Base-by-base conservation (phyloP, 164 flowering plant species). In the Brasenia schreberi region DNA sequence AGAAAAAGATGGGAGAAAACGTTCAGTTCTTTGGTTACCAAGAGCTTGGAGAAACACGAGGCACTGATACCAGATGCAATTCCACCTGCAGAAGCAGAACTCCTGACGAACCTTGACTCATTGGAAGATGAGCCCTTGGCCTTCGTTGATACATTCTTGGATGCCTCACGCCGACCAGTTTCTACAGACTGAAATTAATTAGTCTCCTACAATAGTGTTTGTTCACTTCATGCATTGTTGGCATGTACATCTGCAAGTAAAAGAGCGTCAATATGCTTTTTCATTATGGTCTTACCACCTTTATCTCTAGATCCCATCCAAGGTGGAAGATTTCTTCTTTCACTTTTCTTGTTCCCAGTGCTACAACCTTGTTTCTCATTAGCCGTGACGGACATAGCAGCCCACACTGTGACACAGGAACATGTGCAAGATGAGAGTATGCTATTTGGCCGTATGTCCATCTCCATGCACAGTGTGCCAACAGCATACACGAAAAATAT, bases 261-360 rank as follows among this genome's bases (percentile, higher is more conserved):
- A 59, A 62, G 49, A 9, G 7, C 16, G 56, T 49, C 56, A 49
- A 49, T 14, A 49, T 49, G 27, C 27, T 23, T 66, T 76, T 63
- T 53, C 39, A 33, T 33, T 68, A 10, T 43, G 63, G 43, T 59
- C 71, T 64, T 68, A 5, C 5, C 23, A 18, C 61, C 75, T 5
- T 72, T 66, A 6, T 70, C 81, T 65, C 74, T 79, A 43, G 84
- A 73, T 72, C 83, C 77, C 91, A 85, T 88, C 95, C 91, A 91
- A 5, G 91, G 78, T 12, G 97, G 95, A 69, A 85, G 84, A 73
- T 76, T 84, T 65, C 87, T 78, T 69, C 72, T 81, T 61, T 19
- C 73, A 49, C 53, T 52, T 66, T 64, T 71, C 11, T 69, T 65
- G 3, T 19, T 69, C 19, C 74, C 78, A 63, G 59, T 65, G 14